These are phyloP conservation scores for Puccinia brachypodii DNA, from an alignment of 1,284 basidiomycete species.

Conservation along the genomic window DNA sequence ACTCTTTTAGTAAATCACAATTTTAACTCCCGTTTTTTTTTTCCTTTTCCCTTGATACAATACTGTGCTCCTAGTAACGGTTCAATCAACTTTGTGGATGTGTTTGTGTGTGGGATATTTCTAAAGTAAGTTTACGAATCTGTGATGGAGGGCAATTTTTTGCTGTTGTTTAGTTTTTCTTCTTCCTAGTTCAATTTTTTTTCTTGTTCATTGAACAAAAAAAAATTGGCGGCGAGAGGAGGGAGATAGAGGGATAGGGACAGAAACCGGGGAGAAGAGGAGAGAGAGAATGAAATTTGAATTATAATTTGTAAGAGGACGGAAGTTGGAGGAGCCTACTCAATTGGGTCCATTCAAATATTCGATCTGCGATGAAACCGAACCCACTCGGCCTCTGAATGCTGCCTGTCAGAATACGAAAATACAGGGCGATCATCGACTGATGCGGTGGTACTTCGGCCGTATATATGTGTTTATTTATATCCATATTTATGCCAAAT, in stretches of 20 bases:
- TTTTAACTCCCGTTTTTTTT: neutral
- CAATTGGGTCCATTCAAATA: constrained; percentile 43
- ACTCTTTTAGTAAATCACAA: neutral
- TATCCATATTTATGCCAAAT: neutral
- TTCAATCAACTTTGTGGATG: neutral
- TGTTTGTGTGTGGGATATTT: constrained; percentile 7
- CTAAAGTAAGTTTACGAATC: constrained; percentile 18
- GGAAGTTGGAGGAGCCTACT: constrained; percentile 33
- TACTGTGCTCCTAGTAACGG: neutral
- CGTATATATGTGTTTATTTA: neutral
- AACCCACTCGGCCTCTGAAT: constrained; percentile 12
- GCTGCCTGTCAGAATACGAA: neutral
- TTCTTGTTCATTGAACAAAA: neutral
- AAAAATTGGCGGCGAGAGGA: constrained; percentile 9
- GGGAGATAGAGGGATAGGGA: constrained; percentile 34
- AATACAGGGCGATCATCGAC: constrained; percentile 35
- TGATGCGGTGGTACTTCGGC: constrained; percentile 24
- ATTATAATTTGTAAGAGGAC: constrained; percentile 41
- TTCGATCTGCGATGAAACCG: constrained; percentile 30
- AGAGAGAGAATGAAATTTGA: constrained; percentile 28
- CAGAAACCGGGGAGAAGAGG: constrained; percentile 32
- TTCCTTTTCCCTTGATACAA: neutral
- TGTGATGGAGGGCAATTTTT: constrained; percentile 16
- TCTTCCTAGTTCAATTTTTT: constrained; percentile 15
- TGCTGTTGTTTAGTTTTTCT: constrained; percentile 18